These are phyloP conservation scores for Arctium lappa DNA, from an alignment of 129 eudicot genomes.

Conservation along the genomic window DNA sequence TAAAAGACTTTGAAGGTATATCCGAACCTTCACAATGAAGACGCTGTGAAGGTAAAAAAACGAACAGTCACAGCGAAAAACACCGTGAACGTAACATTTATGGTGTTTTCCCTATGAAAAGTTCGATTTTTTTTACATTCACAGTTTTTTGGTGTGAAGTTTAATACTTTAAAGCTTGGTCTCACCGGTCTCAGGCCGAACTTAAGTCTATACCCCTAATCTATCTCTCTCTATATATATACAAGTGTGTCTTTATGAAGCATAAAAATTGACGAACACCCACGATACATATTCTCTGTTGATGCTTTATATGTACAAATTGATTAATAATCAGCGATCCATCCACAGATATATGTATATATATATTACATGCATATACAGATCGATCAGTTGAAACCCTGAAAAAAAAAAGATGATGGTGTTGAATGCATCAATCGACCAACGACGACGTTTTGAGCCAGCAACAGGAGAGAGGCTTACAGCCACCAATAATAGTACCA, in stretches of 20 bases:
- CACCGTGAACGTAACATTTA: too few relatives aligned
- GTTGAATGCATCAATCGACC: slow-evolving; percentile 17
- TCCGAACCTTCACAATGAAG: too few relatives aligned
- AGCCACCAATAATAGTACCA: neutral
- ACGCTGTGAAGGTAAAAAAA: too few relatives aligned
- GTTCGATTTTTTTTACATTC: too few relatives aligned
- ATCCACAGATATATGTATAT: neutral
- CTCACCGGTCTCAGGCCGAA: too few relatives aligned
- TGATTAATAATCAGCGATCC: neutral
- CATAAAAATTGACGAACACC: neutral
- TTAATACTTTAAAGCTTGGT: too few relatives aligned
- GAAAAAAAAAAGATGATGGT: slow-evolving; percentile 25
- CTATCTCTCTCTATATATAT: neutral
- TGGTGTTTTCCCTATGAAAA: too few relatives aligned
- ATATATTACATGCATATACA: slow-evolving; percentile 9
- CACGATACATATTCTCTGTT: neutral
- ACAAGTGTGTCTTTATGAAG: neutral
- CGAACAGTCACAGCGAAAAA: too few relatives aligned
- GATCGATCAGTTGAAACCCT: neutral
- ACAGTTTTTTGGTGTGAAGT: too few relatives aligned
- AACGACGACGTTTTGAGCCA: slow-evolving; percentile 7
- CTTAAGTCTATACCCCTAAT: neutral
- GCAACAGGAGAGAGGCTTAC: neutral
- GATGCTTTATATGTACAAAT: neutral
- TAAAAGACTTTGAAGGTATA: too few relatives aligned